Percentiles rank a stretch among this genome's conserved stretches.
phyloP scores from a whole-genome alignment of 257 asterid genomes.

The Solanum sitiens region DNA sequence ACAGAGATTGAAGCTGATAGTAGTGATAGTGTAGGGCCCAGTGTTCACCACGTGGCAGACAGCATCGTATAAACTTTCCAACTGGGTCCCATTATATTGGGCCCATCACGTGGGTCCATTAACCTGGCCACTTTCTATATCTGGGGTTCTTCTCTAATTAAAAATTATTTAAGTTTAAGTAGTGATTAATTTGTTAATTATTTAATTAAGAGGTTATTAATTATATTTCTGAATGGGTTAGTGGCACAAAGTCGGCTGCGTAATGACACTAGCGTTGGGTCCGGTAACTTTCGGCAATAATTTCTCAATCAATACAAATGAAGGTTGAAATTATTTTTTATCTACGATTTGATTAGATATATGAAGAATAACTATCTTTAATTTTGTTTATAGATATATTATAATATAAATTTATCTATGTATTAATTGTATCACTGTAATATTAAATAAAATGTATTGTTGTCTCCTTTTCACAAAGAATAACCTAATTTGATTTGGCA shows the following conservation, averaged over 20 bases:
- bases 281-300: not conserved
- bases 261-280: not conserved
- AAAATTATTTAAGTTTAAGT: not conserved
- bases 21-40: constrained; percentile 38
- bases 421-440: too few relatives aligned
- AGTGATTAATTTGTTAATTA: not conserved
- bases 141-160: not conserved
- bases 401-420: too few relatives aligned
- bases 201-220: not conserved
- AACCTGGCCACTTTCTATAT: not conserved
- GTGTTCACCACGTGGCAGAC: constrained; percentile 57
- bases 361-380: too few relatives aligned
- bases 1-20: not conserved
- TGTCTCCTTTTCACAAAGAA: too few relatives aligned
- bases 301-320: not conserved
- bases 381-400: too few relatives aligned
- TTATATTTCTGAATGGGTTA: not conserved
- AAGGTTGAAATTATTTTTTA: too few relatives aligned
- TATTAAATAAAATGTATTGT: too few relatives aligned
- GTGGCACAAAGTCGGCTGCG: not conserved
- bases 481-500: too few relatives aligned
- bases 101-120: constrained; percentile 27
- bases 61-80: constrained; percentile 25
- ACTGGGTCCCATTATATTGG: constrained; percentile 29
- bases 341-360: too few relatives aligned